These are phyloP conservation scores for Globisporangium paroecandrum DNA, from an alignment of 352 stramenopile genomes.

Conservation along the genomic window DNA sequence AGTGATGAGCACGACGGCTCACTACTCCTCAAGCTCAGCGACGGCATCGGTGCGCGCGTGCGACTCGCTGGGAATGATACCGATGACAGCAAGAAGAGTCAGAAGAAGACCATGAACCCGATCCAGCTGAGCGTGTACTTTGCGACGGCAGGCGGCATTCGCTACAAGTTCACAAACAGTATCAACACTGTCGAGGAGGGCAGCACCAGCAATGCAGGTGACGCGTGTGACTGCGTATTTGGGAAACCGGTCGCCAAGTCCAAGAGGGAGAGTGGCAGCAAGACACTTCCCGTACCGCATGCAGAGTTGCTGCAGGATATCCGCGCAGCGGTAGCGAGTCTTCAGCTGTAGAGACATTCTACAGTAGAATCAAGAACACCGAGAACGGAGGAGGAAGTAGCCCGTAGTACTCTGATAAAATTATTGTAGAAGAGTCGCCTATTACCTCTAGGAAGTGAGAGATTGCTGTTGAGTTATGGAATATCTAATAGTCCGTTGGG, in stretches of 20 bases:
- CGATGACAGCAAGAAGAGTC: background rate
- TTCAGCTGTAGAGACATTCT: conserved; percentile 16
- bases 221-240: conserved; percentile 40
- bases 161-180: conserved; percentile 44
- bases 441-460: background rate
- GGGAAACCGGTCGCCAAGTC: conserved; percentile 24
- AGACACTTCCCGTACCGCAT: conserved; percentile 21
- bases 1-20: conserved; percentile 39
- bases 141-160: conserved; percentile 30
- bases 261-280: conserved; percentile 7
- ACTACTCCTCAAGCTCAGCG: conserved; percentile 47
- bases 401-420: background rate
- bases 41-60: conserved; percentile 40
- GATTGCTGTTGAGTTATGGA: background rate
- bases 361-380: background rate
- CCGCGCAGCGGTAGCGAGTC: conserved; percentile 38
- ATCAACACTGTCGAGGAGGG: conserved; percentile 27
- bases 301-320: conserved; percentile 37
- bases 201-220: background rate
- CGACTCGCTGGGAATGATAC: conserved; percentile 15
- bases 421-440: background rate
- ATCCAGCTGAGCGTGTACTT: conserved; percentile 56
- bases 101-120: conserved; percentile 9
- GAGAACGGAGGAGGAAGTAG: background rate
- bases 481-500: background rate